These are phyloP conservation scores for Colletotrichum tanaceti DNA, from an alignment of 2,329 filamentous ascomycete genomes.

Conservation along the genomic window DNA sequence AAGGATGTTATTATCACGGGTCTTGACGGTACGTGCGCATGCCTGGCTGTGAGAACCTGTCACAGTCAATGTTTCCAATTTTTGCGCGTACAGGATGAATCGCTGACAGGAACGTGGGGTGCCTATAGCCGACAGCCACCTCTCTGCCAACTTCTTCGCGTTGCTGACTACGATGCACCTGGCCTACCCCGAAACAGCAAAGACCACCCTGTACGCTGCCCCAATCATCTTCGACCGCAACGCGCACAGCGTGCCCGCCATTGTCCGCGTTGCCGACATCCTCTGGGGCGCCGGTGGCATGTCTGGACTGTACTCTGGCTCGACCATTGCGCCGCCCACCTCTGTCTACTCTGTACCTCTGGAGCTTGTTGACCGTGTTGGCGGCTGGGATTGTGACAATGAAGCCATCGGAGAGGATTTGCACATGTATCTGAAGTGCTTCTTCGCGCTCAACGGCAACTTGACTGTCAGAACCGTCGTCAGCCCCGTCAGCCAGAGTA, in stretches of 20 bases:
- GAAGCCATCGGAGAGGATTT: constrained; percentile 81
- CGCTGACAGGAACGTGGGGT: constrained; percentile 45
- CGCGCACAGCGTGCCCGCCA: constrained; percentile 72
- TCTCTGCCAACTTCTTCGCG: constrained; percentile 75
- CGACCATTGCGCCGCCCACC: constrained; percentile 74
- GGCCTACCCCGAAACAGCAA: constrained; percentile 67
- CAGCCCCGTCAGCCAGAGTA: constrained; percentile 78
- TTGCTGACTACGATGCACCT: constrained; percentile 73
- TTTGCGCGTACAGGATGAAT: constrained; percentile 43
- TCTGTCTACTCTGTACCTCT: constrained; percentile 80
- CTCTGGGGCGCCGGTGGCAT: constrained; percentile 78
- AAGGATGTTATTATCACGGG: constrained; percentile 76
- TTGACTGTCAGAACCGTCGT: constrained; percentile 72
- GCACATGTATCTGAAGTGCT: constrained; percentile 84
- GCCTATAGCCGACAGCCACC: constrained; percentile 74
- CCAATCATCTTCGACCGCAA: constrained; percentile 82
- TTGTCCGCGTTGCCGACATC: constrained; percentile 78
- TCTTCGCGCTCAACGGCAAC: constrained; percentile 78
- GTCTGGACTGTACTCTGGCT: constrained; percentile 74
- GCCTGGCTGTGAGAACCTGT: constrained; percentile 33
- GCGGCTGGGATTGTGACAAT: constrained; percentile 77
- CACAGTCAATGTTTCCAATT: constrained; percentile 40
- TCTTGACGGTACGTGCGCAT: constrained; percentile 72
- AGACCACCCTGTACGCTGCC: constrained; percentile 74
- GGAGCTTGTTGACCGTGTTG: constrained; percentile 73